These are phyloP conservation scores for Zoysia matrella DNA, from an alignment of 202 grass and related monocot genomes.

Conservation along the genomic window DNA sequence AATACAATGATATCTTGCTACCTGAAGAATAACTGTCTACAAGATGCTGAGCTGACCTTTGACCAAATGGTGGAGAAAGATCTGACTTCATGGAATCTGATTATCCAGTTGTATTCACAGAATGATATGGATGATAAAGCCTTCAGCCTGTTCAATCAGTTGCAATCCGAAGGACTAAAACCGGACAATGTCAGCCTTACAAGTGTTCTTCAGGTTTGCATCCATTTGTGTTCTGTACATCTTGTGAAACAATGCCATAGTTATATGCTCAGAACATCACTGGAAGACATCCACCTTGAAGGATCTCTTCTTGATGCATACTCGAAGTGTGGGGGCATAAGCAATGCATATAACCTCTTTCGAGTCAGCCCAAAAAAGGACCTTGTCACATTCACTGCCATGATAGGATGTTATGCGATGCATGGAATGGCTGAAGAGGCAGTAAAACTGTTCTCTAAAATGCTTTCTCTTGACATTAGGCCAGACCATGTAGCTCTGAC, in stretches of 20 bases:
- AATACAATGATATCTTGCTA: conserved; percentile 80
- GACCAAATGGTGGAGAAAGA: conserved; percentile 67
- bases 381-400: conserved; percentile 64
- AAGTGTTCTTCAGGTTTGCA: conserved; percentile 69
- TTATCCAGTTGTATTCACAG: conserved; percentile 62
- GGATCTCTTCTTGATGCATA: conserved; percentile 70
- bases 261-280: conserved; percentile 60
- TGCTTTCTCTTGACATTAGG: conserved; percentile 59
- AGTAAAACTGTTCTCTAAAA: conserved; percentile 59
- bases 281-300: conserved; percentile 63
- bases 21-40: conserved; percentile 48
- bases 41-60: conserved; percentile 63
- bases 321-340: conserved; percentile 65
- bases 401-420: conserved; percentile 80
- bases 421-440: conserved; percentile 72
- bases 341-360: conserved; percentile 59
- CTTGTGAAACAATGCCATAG: conserved; percentile 76
- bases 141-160: conserved; percentile 58
- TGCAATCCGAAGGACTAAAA: conserved; percentile 52
- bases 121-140: conserved; percentile 53
- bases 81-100: conserved; percentile 67
- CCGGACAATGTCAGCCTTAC: conserved; percentile 66
- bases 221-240: conserved; percentile 57
- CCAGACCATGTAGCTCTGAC: conserved; percentile 78
- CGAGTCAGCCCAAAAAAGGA: conserved; percentile 52